A percentile compares a stretch with the other conserved stretches of the same genome.
Evolutionary conservation across 768 basidiomycete species (phyloP).

Genomic region (Kondoa subrosea): DNA sequence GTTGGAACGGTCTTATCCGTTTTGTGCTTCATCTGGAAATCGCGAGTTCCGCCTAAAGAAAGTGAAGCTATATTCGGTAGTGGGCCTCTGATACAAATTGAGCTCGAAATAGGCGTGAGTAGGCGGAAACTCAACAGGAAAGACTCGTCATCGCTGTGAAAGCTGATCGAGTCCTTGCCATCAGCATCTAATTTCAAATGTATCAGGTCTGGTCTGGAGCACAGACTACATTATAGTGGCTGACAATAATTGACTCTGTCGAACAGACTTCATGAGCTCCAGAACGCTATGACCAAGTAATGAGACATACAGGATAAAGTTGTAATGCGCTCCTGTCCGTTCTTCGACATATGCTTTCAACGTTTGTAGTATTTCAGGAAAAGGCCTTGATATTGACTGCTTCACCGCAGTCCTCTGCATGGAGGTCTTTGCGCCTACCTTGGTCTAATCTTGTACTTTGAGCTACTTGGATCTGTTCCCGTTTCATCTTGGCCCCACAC

Average conservation of each 20-base stretch:
- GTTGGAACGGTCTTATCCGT: conserved; percentile 24
- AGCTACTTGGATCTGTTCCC: not conserved
- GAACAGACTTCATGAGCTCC: no score
- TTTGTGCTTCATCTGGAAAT: conserved; percentile 31
- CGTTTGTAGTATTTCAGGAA: conserved; percentile 28
- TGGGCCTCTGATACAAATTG: conserved; percentile 27
- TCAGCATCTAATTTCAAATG: no score
- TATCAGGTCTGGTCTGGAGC: no score
- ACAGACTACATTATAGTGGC: no score
- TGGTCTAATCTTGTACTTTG: conserved; percentile 28
- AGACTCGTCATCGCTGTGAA: conserved; percentile 30
- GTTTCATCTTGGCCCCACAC: conserved; percentile 18
- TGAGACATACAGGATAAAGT: conserved; percentile 24
- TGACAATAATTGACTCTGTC: conserved; percentile 32
- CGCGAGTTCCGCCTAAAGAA: conserved; percentile 29
- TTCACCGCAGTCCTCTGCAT: no score
- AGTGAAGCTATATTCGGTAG: conserved; percentile 33
- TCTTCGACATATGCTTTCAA: conserved; percentile 27
- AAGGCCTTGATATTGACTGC: no score
- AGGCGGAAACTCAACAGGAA: not conserved
- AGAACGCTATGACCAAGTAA: not conserved
- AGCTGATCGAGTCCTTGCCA: conserved; percentile 30
- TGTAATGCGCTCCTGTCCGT: conserved; percentile 30
- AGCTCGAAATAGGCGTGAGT: not conserved
- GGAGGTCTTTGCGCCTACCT: no score